Evolutionary conservation across 2,329 filamentous ascomycete species (phyloP).

Genomic region (Dryadomyces sulphureus): DNA sequence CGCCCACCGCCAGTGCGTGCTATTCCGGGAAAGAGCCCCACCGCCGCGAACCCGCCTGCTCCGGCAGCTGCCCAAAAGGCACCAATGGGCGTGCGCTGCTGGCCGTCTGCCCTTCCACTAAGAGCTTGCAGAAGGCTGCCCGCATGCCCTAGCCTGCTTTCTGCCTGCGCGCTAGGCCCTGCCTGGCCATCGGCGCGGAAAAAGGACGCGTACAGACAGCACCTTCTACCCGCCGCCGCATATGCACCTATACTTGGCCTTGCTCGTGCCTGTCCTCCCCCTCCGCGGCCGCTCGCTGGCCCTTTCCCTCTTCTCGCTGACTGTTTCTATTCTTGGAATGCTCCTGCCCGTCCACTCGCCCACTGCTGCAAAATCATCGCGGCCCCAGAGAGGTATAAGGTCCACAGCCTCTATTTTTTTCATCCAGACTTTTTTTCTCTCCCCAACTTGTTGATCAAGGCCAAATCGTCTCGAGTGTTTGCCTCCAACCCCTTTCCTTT

Average conservation of each 20-base stretch:
- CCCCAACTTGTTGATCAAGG: conserved; percentile 15
- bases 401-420: conserved; percentile 17
- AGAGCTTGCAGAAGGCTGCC: neutral
- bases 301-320: neutral
- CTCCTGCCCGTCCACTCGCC: neutral
- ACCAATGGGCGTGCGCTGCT: neutral
- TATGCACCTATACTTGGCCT: neutral
- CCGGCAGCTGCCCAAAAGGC: neutral
- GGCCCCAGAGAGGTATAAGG: conserved; percentile 33
- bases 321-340: neutral
- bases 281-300: too few relatives aligned
- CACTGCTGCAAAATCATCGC: neutral
- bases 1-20: neutral
- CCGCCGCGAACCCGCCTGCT: neutral
- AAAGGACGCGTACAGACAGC: neutral
- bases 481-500: conserved; percentile 3
- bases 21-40: neutral
- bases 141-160: neutral
- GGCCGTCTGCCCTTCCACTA: neutral
- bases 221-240: neutral
- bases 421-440: neutral
- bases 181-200: neutral
- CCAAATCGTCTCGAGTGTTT: conserved; percentile 8
- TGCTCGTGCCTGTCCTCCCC: too few relatives aligned
- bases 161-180: neutral